These are phyloP conservation scores for Coemansia sp. DNA, from an alignment of 192 early-diverging fungal species.

Conservation along the genomic window DNA sequence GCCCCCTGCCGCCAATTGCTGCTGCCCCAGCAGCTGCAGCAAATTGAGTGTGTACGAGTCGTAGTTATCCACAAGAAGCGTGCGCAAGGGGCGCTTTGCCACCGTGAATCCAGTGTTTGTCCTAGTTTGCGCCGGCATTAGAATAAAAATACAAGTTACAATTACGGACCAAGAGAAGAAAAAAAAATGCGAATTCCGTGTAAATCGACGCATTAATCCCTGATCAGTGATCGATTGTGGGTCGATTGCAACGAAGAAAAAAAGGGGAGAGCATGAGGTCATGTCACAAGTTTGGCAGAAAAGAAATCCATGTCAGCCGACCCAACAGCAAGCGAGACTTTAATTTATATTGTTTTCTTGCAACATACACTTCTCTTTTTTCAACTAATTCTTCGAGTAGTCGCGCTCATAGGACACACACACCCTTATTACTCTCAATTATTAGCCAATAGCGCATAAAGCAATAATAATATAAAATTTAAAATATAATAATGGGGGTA, in stretches of 20 bases:
- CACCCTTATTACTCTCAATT: no score
- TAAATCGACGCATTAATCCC: no score
- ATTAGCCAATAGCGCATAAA: no score
- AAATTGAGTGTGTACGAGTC: conserved; percentile 98
- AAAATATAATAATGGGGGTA: no score
- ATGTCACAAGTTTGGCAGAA: background rate
- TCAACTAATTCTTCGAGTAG: background rate
- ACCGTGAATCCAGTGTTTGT: background rate
- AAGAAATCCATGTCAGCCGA: background rate
- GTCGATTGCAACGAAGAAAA: no score
- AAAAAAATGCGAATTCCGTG: background rate
- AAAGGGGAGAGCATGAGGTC: background rate
- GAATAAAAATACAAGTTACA: no score
- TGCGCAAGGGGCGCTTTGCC: conserved; percentile 18
- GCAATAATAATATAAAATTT: no score
- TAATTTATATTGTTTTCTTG: background rate
- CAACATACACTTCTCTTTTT: no score
- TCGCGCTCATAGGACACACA: background rate
- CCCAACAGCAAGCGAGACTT: background rate
- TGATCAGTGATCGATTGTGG: background rate
- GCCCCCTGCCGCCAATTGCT: conserved; percentile 3
- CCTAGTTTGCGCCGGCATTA: background rate
- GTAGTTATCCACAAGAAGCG: conserved; percentile 91
- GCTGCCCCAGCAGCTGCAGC: conserved; percentile 60
- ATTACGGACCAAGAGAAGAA: no score